Evolutionary conservation across 2,329 filamentous ascomycete species (phyloP).

Genomic region (Paraconiothyrium sp.): DNA sequence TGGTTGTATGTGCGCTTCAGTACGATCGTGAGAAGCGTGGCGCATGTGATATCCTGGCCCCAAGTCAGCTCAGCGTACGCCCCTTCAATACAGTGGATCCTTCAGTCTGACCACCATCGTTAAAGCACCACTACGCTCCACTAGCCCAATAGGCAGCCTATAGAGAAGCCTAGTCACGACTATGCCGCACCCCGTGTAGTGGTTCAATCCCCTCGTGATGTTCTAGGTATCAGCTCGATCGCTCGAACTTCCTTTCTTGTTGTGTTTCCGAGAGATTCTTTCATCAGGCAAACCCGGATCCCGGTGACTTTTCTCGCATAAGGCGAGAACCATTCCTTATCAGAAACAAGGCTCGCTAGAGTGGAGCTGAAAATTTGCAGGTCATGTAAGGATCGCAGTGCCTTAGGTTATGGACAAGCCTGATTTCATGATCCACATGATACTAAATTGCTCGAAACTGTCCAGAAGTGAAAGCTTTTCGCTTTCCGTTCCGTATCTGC

Average conservation of each 20-base stretch:
- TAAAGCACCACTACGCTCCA: not conserved
- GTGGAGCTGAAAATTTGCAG: not conserved
- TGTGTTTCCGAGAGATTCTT: not conserved
- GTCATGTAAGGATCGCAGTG: not conserved
- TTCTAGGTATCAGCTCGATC: not conserved
- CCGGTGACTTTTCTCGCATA: not conserved
- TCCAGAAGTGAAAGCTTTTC: not conserved
- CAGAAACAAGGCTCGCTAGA: not conserved
- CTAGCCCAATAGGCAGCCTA: not conserved
- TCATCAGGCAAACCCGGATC: not conserved
- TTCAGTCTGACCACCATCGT: not conserved
- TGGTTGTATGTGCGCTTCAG: not conserved
- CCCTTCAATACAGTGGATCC: not conserved
- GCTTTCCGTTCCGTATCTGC: not conserved
- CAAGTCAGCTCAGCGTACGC: not conserved
- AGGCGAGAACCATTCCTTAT: not conserved
- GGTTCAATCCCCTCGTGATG: not conserved
- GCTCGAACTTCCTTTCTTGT: not conserved
- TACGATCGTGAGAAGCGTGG: not conserved
- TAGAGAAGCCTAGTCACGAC: not conserved
- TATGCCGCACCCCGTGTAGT: not conserved
- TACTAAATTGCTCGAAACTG: not conserved
- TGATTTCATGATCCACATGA: not conserved
- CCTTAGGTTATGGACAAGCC: not conserved
- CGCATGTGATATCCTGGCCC: not conserved